Evolutionary conservation across 2,329 filamentous ascomycete genomes (phyloP).

Genomic region (Aspergillus nomiae): DNA sequence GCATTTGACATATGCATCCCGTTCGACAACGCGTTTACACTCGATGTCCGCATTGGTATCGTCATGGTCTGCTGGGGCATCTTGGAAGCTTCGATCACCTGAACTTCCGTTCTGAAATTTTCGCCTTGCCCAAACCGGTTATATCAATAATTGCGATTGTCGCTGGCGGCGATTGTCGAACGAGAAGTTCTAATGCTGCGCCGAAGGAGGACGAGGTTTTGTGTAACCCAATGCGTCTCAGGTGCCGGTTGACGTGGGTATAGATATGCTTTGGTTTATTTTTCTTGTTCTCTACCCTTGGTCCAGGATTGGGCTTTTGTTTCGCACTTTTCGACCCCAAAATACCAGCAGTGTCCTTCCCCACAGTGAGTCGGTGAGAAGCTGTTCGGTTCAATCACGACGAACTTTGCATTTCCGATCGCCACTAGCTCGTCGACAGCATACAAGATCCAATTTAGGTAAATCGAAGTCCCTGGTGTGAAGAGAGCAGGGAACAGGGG

Average conservation of each 20-base stretch:
- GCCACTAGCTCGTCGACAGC: neutral
- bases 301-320: neutral
- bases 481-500: neutral
- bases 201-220: neutral
- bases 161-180: neutral
- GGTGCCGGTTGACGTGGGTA: neutral
- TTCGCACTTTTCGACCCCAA: neutral
- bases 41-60: constrained; percentile 22
- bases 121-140: neutral
- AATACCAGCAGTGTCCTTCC: neutral
- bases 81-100: neutral
- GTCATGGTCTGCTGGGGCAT: constrained; percentile 18
- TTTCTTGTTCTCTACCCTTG: neutral
- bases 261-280: neutral
- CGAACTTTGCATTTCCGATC: neutral
- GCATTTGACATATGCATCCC: constrained; percentile 10
- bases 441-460: neutral
- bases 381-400: neutral
- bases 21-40: constrained; percentile 16
- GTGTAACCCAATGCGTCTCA: neutral
- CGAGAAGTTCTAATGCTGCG: neutral
- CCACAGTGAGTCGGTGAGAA: constrained; percentile 2
- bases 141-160: neutral
- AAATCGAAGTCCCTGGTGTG: neutral
- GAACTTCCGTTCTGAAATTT: neutral